These are phyloP conservation scores for Suillus spraguei DNA, from an alignment of 768 basidiomycete species.

Conservation along the genomic window DNA sequence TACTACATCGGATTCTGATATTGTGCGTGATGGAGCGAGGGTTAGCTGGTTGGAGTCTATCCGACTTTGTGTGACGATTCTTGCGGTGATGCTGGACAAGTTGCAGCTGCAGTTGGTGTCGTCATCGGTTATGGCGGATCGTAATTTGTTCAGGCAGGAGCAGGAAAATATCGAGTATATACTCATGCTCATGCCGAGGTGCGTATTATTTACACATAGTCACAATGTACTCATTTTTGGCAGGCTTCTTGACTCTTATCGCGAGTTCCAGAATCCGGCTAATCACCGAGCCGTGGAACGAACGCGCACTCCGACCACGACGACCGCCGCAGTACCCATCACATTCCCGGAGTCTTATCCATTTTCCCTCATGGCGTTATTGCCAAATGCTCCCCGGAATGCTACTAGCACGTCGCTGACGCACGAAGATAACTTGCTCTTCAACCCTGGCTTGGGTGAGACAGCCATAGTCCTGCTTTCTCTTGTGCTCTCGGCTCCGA, in stretches of 20 bases:
- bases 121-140: conserved; percentile 62
- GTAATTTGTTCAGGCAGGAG: conserved; percentile 68
- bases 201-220: conserved; percentile 21
- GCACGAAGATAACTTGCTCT: conserved; percentile 51
- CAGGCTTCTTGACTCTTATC: conserved; percentile 86
- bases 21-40: conserved; percentile 68
- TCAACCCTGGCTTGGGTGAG: conserved; percentile 83
- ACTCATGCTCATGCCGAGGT: conserved; percentile 83
- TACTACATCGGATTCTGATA: conserved; percentile 66
- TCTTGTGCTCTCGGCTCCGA: conserved; percentile 78
- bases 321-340: conserved; percentile 63
- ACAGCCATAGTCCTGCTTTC: conserved; percentile 83
- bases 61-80: conserved; percentile 86
- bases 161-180: conserved; percentile 92
- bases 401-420: conserved; percentile 42
- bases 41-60: conserved; percentile 89
- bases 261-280: conserved; percentile 72
- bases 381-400: conserved; percentile 56
- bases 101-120: conserved; percentile 79
- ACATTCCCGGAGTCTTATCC: conserved; percentile 96
- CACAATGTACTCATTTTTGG: conserved; percentile 12
- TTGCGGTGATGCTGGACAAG: conserved; percentile 89
- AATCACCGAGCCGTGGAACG: conserved; percentile 73
- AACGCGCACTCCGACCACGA: conserved; percentile 58
- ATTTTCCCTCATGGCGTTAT: conserved; percentile 74